Base-by-base conservation (phyloP, 2,329 filamentous ascomycete genomes). In the Fragosphaeria purpurea region DNA sequence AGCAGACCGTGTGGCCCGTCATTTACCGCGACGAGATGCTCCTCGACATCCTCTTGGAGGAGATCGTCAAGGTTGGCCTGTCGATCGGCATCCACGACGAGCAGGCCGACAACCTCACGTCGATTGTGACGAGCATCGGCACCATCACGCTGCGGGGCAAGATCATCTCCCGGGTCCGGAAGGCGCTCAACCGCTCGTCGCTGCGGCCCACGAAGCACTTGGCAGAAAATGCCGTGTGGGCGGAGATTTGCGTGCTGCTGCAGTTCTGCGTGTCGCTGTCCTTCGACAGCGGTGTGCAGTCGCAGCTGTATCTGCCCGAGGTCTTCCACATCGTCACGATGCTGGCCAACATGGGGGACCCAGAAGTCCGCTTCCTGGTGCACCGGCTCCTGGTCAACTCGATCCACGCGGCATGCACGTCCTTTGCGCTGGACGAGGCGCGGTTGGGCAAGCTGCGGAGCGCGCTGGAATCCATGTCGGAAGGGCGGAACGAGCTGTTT, bases 321-420 rank as follows among this genome's bases (percentile, higher is more conserved):
- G 72, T 86, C 44, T 85, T 85, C 61, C 82, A 86, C 63, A 71
- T 85, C 46, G 79, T 85, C 52, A 85, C 82, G 0, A 84, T 86
- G 79, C 70, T 85, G 32, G 78, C 80, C 38, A 85, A 85, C 57
- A 84, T 78, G 1, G 82, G 82, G 6, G 65, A 73, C 9, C 65
- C 72, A 8, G 75, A 79, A 9, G 69, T 83, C 6, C 73, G 81
- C 45, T 63, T 75, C 7, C 67, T 79, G 22, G 79, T 85, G 3
- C 81, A 85, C 60, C 74, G 77, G 48, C 66, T 86, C 9, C 67
- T 86, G 31, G 74, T 83, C 48, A 86, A 85, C 62, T 78, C 82
- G 1, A 72, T 86, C 11, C 82, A 86, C 61, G 79, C 82, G 6
- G 76, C 82, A 38, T 85, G 80, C 60, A 83, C 80, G 1, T 81